Conservation (phyloP, 805 yeast species). For the Saccharomycopsis amapae region DNA sequence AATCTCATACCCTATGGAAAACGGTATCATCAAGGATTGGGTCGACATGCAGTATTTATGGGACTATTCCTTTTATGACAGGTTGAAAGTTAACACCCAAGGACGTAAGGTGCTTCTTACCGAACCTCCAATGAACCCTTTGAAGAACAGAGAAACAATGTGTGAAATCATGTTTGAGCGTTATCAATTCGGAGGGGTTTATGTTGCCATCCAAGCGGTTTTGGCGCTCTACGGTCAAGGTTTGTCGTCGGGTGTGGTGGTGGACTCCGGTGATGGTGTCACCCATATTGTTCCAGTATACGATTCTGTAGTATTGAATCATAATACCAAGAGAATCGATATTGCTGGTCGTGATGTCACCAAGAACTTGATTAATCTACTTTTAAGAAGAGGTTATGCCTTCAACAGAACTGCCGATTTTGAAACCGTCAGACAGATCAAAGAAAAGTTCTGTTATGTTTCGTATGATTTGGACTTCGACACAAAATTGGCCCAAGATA, state of each 20-base stretch:
- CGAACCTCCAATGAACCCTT: conserved; percentile 97
- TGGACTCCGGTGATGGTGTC: conserved; percentile 98
- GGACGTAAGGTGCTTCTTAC: conserved; percentile 83
- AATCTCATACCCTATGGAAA: conserved; percentile 97
- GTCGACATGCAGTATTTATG: conserved; percentile 97
- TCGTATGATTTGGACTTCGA: conserved; percentile 91
- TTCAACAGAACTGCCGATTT: conserved; percentile 98
- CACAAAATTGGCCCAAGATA: conserved; percentile 78
- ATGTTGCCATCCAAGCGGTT: conserved; percentile 97
- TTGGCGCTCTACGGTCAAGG: conserved; percentile 97
- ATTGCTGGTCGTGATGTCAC: conserved; percentile 99
- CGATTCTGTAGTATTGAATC: conserved; percentile 94
- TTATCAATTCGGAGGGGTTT: conserved; percentile 85
- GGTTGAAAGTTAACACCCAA: conserved; percentile 69
- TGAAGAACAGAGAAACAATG: conserved; percentile 85
- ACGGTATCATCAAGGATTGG: conserved; percentile 96
- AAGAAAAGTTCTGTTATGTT: conserved; percentile 92
- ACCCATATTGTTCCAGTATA: conserved; percentile 98
- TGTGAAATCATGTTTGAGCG: conserved; percentile 89
- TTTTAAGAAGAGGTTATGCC: conserved; percentile 94
- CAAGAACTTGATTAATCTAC: conserved; percentile 83
- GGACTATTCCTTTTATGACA: conserved; percentile 95
- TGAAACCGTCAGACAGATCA: conserved; percentile 96
- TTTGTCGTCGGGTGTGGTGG: conserved; percentile 92
- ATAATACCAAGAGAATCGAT: conserved; percentile 83